These are phyloP conservation scores for Aspergillus sp. DNA, from an alignment of 2,329 filamentous ascomycete species.

Conservation along the genomic window DNA sequence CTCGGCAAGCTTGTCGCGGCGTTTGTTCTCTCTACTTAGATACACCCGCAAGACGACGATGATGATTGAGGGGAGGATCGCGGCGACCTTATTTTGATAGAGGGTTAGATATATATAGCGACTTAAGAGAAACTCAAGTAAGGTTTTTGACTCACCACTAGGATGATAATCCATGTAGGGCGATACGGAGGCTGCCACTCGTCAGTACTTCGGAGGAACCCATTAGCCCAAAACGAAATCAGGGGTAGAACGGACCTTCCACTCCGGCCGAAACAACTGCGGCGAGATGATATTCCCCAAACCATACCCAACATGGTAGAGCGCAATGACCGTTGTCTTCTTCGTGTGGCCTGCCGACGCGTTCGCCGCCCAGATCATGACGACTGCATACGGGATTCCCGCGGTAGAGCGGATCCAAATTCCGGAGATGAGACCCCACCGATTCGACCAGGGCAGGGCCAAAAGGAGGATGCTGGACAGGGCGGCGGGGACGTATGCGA, in stretches of 20 bases:
- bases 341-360: conserved; percentile 49
- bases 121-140: too few relatives aligned
- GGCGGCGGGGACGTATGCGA: conserved; percentile 41
- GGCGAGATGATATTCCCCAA: conserved; percentile 51
- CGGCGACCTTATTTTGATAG: conserved; percentile 34
- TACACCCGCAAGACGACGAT: conserved; percentile 48
- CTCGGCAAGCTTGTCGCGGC: conserved; percentile 36
- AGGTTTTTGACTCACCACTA: neutral
- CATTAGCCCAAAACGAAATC: neutral
- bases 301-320: conserved; percentile 41
- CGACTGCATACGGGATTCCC: conserved; percentile 44
- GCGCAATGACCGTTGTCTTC: conserved; percentile 42
- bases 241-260: conserved; percentile 26
- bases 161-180: conserved; percentile 5
- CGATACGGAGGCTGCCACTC: neutral
- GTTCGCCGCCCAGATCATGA: conserved; percentile 47
- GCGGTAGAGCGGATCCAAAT: conserved; percentile 46
- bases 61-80: conserved; percentile 45
- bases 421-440: conserved; percentile 41
- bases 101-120: too few relatives aligned
- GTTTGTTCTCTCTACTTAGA: conserved; percentile 47
- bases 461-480: conserved; percentile 44
- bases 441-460: conserved; percentile 43
- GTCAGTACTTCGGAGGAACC: neutral
- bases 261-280: conserved; percentile 45